Evolutionary conservation across 108 stramenopile species (phyloP).

Genomic region (Cyclotella sp.): DNA sequence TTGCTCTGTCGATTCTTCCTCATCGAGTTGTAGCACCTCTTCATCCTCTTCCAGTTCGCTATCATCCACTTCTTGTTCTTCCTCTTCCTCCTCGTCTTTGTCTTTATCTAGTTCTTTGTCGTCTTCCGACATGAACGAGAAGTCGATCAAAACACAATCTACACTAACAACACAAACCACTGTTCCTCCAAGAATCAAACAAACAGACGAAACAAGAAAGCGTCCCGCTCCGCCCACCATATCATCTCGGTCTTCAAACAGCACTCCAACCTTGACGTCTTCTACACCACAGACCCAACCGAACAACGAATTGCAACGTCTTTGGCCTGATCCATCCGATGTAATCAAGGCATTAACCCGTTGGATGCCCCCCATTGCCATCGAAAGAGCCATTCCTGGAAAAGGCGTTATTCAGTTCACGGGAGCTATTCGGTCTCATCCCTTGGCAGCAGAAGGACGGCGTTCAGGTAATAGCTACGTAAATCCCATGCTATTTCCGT

Average conservation of each 20-base stretch:
- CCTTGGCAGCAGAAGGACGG: no score
- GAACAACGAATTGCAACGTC: slow-evolving; percentile 27
- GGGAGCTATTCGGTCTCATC: slow-evolving; percentile 24
- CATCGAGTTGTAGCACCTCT: slow-evolving; percentile 6
- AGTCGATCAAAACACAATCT: not conserved
- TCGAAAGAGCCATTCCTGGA: not conserved
- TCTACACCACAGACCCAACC: slow-evolving; percentile 7
- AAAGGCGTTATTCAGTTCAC: slow-evolving; percentile 24
- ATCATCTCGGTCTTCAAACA: not conserved
- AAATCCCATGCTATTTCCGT: slow-evolving; percentile 17
- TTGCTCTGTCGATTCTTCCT: not conserved
- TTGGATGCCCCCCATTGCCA: slow-evolving; percentile 40
- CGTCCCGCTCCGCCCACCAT: not conserved
- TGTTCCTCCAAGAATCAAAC: not conserved
- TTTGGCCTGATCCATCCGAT: slow-evolving; percentile 54
- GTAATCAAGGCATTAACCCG: slow-evolving; percentile 45
- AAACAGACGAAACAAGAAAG: not conserved
- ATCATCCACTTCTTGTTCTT: slow-evolving; percentile 20
- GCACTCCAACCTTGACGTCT: not conserved
- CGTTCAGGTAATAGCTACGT: not conserved
- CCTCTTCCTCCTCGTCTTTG: slow-evolving; percentile 11
- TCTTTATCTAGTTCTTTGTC: slow-evolving; percentile 23
- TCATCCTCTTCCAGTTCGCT: slow-evolving; percentile 16
- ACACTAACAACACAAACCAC: not conserved
- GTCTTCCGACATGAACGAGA: slow-evolving; percentile 2